Conservation (phyloP, 331 rosid genomes). For the Phaseolus coccineus region DNA sequence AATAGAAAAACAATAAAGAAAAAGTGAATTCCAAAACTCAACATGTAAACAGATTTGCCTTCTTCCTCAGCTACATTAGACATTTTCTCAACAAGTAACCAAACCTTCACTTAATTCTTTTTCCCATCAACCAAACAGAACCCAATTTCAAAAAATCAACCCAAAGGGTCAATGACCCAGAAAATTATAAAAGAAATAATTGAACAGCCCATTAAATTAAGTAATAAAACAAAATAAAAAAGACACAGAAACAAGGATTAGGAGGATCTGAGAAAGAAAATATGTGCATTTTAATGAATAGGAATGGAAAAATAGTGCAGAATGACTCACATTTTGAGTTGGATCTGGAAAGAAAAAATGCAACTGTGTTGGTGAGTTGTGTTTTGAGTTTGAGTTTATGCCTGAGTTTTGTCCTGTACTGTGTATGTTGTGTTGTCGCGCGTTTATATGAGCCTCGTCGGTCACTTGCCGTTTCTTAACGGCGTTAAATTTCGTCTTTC, state of each 20-base stretch:
- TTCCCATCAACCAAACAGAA: slow-evolving; percentile 25
- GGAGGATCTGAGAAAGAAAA: slow-evolving; percentile 18
- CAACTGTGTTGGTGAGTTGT: slow-evolving; percentile 36
- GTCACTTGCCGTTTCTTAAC: slow-evolving; percentile 60
- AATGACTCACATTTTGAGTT: slow-evolving; percentile 47
- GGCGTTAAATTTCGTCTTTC: slow-evolving; percentile 33
- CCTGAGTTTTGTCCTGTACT: slow-evolving; percentile 36
- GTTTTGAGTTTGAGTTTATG: slow-evolving; percentile 28
- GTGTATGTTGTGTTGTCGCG: slow-evolving; percentile 36
- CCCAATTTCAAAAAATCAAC: slow-evolving; percentile 5
- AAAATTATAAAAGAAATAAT: background rate
- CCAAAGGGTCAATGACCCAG: slow-evolving; percentile 11
- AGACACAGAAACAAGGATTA: slow-evolving; percentile 28
- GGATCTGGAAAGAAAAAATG: slow-evolving; percentile 53
- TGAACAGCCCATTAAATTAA: background rate
- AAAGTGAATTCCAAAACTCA: slow-evolving; percentile 14
- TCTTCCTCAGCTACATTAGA: slow-evolving; percentile 20
- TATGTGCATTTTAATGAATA: slow-evolving; percentile 25
- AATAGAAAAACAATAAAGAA: background rate
- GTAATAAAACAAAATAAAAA: background rate
- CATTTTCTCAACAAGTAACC: slow-evolving; percentile 23
- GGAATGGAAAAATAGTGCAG: slow-evolving; percentile 19
- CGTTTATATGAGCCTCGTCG: slow-evolving; percentile 62
- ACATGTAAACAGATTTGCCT: slow-evolving; percentile 8
- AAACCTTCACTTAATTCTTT: background rate